Conservation (phyloP, 768 basidiomycete genomes). For the Suillus spraguei region DNA sequence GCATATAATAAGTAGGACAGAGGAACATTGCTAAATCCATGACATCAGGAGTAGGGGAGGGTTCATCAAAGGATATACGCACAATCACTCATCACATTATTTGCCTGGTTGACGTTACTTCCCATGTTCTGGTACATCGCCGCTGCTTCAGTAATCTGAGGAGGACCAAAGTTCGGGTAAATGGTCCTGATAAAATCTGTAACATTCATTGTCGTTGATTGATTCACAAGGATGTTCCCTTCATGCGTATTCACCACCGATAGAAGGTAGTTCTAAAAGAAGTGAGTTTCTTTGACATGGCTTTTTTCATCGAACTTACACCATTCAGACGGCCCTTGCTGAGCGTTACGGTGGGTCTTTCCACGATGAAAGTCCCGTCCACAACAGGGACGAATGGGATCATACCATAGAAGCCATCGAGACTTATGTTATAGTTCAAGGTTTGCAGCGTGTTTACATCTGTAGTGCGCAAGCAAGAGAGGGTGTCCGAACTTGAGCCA, state of each 20-base stretch:
- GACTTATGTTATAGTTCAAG: slow-evolving; percentile 36
- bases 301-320: slow-evolving; percentile 28
- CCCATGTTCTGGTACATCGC: slow-evolving; percentile 35
- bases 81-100: slow-evolving; percentile 44
- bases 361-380: slow-evolving; percentile 47
- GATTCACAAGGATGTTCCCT: slow-evolving; percentile 31
- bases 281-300: not conserved
- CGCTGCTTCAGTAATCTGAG: slow-evolving; percentile 28
- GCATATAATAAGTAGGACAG: slow-evolving; percentile 24
- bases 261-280: slow-evolving; percentile 26
- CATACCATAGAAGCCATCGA: slow-evolving; percentile 39
- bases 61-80: slow-evolving; percentile 1
- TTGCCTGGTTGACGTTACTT: slow-evolving; percentile 35
- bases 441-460: slow-evolving; percentile 34
- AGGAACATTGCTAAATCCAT: slow-evolving; percentile 29
- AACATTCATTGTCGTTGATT: slow-evolving; percentile 21
- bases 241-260: slow-evolving; percentile 34
- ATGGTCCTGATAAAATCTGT: slow-evolving; percentile 31
- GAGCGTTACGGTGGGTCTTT: slow-evolving; percentile 43
- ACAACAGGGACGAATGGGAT: slow-evolving; percentile 47
- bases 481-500: slow-evolving; percentile 30
- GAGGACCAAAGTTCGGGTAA: slow-evolving; percentile 39
- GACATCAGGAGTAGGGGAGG: not conserved
- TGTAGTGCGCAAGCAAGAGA: slow-evolving; percentile 42
- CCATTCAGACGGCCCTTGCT: slow-evolving; percentile 42